Percentiles rank a stretch among this genome's conserved stretches.
Conservation (phyloP, 2,329 filamentous ascomycete species). For the Cordyceps militaris region DNA sequence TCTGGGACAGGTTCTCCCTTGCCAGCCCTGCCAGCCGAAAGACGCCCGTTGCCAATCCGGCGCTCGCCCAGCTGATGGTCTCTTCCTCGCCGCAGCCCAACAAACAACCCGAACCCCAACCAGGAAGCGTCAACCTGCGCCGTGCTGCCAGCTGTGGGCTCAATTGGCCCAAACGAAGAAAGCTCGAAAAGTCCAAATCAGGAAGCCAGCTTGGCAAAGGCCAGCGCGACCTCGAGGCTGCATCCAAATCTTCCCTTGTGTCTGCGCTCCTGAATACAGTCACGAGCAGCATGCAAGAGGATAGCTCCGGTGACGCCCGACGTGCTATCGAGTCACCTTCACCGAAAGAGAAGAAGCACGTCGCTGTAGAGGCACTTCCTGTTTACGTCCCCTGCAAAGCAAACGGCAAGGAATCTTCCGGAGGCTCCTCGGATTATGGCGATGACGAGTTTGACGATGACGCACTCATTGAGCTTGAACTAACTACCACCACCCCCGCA, state of each 20-base stretch:
- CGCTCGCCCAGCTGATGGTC: slow-evolving; percentile 58
- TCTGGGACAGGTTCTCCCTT: slow-evolving; percentile 70
- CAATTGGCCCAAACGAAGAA: slow-evolving; percentile 66
- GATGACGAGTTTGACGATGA: slow-evolving; percentile 56
- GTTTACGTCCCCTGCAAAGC: neutral
- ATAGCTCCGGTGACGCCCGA: slow-evolving; percentile 26
- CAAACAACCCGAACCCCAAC: slow-evolving; percentile 34
- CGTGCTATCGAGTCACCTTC: slow-evolving; percentile 36
- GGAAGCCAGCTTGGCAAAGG: slow-evolving; percentile 27
- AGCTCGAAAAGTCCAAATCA: slow-evolving; percentile 42
- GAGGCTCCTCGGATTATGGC: slow-evolving; percentile 41
- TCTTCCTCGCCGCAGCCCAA: slow-evolving; percentile 62
- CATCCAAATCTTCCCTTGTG: slow-evolving; percentile 51
- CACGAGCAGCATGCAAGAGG: slow-evolving; percentile 42
- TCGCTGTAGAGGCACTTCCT: neutral
- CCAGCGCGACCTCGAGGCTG: slow-evolving; percentile 37
- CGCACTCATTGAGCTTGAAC: slow-evolving; percentile 47
- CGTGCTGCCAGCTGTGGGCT: slow-evolving; percentile 62
- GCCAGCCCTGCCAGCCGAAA: slow-evolving; percentile 33
- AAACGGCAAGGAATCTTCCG: slow-evolving; percentile 8
- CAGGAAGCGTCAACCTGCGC: slow-evolving; percentile 42
- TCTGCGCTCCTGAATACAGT: slow-evolving; percentile 62
- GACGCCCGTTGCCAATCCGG: slow-evolving; percentile 44
- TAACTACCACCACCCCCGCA: slow-evolving; percentile 26
- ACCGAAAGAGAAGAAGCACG: slow-evolving; percentile 30